phyloP scores from a whole-genome alignment of 768 basidiomycete species.

The Chalciporus chontae region DNA sequence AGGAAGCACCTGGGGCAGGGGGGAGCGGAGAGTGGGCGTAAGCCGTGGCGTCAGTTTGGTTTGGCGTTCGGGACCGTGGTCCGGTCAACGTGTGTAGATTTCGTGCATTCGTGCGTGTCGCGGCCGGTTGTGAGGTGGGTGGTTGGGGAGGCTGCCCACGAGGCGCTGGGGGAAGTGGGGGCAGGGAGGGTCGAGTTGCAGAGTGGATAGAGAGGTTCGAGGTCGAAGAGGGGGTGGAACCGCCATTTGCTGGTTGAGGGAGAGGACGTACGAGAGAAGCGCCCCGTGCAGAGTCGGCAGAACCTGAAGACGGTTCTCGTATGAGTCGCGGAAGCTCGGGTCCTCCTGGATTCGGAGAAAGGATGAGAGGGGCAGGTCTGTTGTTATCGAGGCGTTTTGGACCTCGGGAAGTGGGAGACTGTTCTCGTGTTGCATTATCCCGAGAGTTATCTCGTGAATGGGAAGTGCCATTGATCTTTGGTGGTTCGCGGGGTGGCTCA shows the following conservation, averaged over 20 bases:
- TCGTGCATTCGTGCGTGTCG: conserved; percentile 30
- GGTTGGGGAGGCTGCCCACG: conserved; percentile 60
- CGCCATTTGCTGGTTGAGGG: conserved; percentile 23
- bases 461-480: conserved; percentile 5
- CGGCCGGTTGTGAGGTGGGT: conserved; percentile 28
- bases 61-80: conserved; percentile 47
- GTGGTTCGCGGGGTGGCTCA: conserved; percentile 4
- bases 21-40: conserved; percentile 44
- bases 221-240: conserved; percentile 12
- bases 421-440: conserved; percentile 14
- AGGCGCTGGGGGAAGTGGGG: conserved; percentile 69
- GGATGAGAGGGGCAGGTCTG: conserved; percentile 79
- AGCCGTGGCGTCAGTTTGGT: conserved; percentile 48
- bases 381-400: conserved; percentile 54
- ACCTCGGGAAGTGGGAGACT: conserved; percentile 30
- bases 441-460: conserved; percentile 26
- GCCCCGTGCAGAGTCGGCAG: conserved; percentile 49
- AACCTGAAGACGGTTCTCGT: conserved; percentile 49
- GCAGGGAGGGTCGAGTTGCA: conserved; percentile 44
- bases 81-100: conserved; percentile 37
- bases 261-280: conserved; percentile 26
- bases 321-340: conserved; percentile 71
- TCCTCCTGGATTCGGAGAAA: conserved; percentile 51
- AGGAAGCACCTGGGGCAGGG: conserved; percentile 30
- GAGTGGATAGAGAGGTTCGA: conserved; percentile 37